phyloP scores from a whole-genome alignment of 1,139 yeast genomes.

The Hemisphaericaspora subhashii region DNA sequence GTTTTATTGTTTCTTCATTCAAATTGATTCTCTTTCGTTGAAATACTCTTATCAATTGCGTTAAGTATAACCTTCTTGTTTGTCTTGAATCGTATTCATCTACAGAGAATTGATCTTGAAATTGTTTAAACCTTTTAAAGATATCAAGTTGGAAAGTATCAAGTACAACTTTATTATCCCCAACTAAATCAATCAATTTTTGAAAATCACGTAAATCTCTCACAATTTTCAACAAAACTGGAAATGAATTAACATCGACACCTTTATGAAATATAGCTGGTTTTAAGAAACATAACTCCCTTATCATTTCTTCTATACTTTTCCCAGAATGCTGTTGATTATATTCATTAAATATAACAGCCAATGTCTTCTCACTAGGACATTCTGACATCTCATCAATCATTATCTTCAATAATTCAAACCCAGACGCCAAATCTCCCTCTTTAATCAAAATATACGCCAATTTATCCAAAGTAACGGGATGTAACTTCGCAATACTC shows the following conservation, averaged over 20 bases:
- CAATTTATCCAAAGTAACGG: constrained; percentile 26
- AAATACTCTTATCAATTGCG: constrained; percentile 12
- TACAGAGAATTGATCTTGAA: too few relatives aligned
- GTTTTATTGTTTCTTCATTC: constrained; percentile 5
- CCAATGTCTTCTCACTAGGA: constrained; percentile 30
- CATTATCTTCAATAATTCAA: constrained; percentile 19
- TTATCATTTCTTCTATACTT: constrained; percentile 13
- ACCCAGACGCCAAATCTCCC: constrained; percentile 20
- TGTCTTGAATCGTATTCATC: too few relatives aligned
- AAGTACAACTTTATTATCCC: constrained; percentile 12
- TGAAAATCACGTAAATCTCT: constrained; percentile 30
- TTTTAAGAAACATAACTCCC: constrained; percentile 31
- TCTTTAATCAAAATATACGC: constrained; percentile 24
- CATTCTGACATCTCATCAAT: too few relatives aligned
- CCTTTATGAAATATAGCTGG: constrained; percentile 29
- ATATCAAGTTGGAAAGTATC: constrained; percentile 16
- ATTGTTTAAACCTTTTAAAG: neutral
- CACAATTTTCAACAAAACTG: constrained; percentile 25
- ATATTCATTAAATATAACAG: constrained; percentile 20
- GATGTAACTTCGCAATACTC: constrained; percentile 19
- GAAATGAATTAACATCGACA: constrained; percentile 20
- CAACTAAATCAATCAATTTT: constrained; percentile 27
- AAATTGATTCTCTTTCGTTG: constrained; percentile 5
- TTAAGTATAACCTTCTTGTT: constrained; percentile 7
- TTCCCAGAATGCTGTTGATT: constrained; percentile 2